phyloP scores from a whole-genome alignment of 2,329 filamentous ascomycete genomes.

The Aspergillus udagawae region DNA sequence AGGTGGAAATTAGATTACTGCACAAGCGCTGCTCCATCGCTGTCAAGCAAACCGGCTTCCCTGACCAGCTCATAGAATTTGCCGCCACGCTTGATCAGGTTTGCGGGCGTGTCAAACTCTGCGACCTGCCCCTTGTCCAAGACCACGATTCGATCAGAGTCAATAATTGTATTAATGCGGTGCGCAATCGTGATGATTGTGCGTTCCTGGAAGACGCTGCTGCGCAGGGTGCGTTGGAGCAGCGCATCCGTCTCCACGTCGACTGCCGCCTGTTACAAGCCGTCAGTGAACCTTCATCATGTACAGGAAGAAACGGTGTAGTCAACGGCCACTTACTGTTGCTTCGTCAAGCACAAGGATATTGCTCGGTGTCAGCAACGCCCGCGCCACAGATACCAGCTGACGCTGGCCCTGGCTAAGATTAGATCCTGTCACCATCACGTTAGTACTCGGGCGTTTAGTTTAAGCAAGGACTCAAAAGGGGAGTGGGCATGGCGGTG shows the following conservation, averaged over 20 bases:
- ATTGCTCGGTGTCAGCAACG: slow-evolving; percentile 90
- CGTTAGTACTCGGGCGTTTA: slow-evolving; percentile 8
- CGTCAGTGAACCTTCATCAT: slow-evolving; percentile 12
- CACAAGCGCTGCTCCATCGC: slow-evolving; percentile 30
- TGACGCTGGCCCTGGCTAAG: slow-evolving; percentile 93
- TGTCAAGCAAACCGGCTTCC: slow-evolving; percentile 72
- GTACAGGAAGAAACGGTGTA: slow-evolving; percentile 9
- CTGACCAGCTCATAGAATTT: slow-evolving; percentile 87
- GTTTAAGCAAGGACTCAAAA: neutral
- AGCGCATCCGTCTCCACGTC: slow-evolving; percentile 65
- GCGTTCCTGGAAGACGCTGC: slow-evolving; percentile 73
- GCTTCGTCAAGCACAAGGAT: slow-evolving; percentile 97
- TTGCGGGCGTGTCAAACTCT: slow-evolving; percentile 84
- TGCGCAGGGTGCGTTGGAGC: slow-evolving; percentile 61
- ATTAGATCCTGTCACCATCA: slow-evolving; percentile 68
- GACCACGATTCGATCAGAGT: slow-evolving; percentile 85
- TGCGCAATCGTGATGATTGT: slow-evolving; percentile 99
- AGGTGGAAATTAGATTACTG: slow-evolving; percentile 8
- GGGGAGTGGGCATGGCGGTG: neutral
- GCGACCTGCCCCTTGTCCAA: slow-evolving; percentile 84
- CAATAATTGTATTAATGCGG: slow-evolving; percentile 94
- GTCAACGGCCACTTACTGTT: slow-evolving; percentile 55
- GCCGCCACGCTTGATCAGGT: slow-evolving; percentile 70
- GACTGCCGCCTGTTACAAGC: slow-evolving; percentile 54
- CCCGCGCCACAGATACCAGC: slow-evolving; percentile 86